These are phyloP conservation scores for Cryphonectria carpinicola DNA, from an alignment of 2,329 filamentous ascomycete genomes.

Conservation along the genomic window DNA sequence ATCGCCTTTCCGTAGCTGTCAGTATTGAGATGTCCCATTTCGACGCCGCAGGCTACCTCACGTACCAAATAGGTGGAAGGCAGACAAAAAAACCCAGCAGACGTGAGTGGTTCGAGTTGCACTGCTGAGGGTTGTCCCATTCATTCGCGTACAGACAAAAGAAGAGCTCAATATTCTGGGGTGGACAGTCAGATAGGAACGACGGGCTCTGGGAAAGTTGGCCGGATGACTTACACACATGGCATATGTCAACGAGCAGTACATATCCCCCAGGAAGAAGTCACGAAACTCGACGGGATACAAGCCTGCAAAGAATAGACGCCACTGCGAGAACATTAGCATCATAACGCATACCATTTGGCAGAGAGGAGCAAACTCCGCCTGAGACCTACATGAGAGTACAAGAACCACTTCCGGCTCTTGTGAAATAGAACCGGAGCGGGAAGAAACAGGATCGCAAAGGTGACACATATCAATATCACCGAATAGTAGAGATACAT, in stretches of 20 bases:
- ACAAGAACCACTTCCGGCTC: conserved; percentile 83
- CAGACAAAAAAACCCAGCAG: conserved; percentile 83
- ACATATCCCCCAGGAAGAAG: conserved; percentile 97
- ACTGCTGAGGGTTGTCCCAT: conserved; percentile 75
- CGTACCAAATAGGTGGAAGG: conserved; percentile 69
- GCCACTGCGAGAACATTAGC: conserved; percentile 62
- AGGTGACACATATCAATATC: conserved; percentile 71
- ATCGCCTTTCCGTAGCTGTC: conserved; percentile 63
- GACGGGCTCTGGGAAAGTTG: rapidly evolving
- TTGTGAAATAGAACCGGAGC: conserved; percentile 73
- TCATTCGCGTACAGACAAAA: conserved; percentile 87
- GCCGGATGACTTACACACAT: conserved; percentile 68
- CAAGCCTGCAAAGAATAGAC: conserved; percentile 79
- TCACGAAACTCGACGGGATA: conserved; percentile 97
- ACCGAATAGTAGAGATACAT: conserved; percentile 89
- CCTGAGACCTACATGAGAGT: conserved; percentile 72
- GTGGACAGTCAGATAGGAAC: background rate
- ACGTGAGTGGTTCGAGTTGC: conserved; percentile 84
- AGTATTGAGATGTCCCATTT: background rate
- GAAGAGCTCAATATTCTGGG: conserved; percentile 85
- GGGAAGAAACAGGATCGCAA: conserved; percentile 75
- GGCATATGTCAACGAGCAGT: conserved; percentile 91
- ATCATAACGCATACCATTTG: background rate
- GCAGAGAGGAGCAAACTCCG: background rate
- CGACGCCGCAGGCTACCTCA: background rate